phyloP scores from a whole-genome alignment of 78 protist species.

The Cavenderia fasciculata region DNA sequence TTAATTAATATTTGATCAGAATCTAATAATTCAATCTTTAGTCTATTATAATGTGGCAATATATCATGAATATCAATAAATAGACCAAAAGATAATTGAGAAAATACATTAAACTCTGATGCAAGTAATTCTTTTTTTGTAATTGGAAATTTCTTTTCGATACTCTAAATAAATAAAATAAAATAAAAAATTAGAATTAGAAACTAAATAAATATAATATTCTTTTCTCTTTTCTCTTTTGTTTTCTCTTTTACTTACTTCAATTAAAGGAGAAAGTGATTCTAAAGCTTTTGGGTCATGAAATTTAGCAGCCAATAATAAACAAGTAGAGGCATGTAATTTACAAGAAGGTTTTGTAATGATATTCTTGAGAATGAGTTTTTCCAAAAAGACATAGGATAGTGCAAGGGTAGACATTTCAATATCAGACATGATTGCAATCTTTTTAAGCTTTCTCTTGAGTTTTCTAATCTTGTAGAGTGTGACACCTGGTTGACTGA shows the following conservation, averaged over 20 bases:
- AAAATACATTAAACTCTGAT: constrained; percentile 21
- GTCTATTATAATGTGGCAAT: constrained; percentile 43
- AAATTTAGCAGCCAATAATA: constrained; percentile 58
- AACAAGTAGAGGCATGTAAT: constrained; percentile 14
- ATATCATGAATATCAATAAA: constrained; percentile 37
- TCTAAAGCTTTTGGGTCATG: constrained; percentile 49
- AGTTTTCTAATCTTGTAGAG: constrained; percentile 57
- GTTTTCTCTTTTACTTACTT: not conserved
- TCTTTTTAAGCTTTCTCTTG: constrained; percentile 43
- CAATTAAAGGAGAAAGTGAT: not conserved
- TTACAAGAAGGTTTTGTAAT: constrained; percentile 23
- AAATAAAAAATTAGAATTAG: not conserved
- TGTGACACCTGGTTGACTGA: constrained; percentile 43
- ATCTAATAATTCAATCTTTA: too few species aligned
- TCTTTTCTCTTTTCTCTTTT: not conserved
- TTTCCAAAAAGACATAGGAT: constrained; percentile 27
- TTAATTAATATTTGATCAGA: too few species aligned
- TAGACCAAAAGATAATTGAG: constrained; percentile 54
- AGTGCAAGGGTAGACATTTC: constrained; percentile 48
- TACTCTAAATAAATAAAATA: not conserved
- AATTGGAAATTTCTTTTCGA: constrained; percentile 60
- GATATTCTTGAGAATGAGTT: constrained; percentile 12
- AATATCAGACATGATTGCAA: constrained; percentile 6
- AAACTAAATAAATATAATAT: not conserved
- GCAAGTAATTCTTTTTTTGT: constrained; percentile 46